Evolutionary conservation across 176 grass and related monocot species (phyloP).

Genomic region (Themeda triandra): DNA sequence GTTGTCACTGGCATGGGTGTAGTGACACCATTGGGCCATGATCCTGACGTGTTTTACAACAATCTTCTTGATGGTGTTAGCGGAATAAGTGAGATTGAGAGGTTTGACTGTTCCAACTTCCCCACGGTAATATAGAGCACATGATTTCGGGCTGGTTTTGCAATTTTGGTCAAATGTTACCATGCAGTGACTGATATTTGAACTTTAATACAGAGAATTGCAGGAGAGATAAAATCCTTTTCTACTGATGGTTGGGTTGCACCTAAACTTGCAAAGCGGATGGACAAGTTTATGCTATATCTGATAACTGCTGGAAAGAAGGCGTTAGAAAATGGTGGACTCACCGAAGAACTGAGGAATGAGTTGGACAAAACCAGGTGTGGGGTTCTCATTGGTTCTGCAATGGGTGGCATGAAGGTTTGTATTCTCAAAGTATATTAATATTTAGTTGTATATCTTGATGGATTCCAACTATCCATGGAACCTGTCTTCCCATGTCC

Average conservation of each 20-base stretch:
- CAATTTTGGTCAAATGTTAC: conserved; percentile 13
- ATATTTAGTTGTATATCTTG: conserved; percentile 16
- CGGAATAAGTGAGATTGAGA: conserved; percentile 90
- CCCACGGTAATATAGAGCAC: conserved; percentile 61
- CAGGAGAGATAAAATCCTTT: conserved; percentile 96
- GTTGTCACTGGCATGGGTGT: conserved; percentile 97
- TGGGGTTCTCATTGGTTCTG: conserved; percentile 96
- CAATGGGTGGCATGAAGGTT: conserved; percentile 99
- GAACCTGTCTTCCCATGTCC: conserved; percentile 7
- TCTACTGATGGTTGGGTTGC: conserved; percentile 82
- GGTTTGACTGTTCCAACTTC: conserved; percentile 89
- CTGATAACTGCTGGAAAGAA: conserved; percentile 95
- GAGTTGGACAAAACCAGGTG: conserved; percentile 90
- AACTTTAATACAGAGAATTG: conserved; percentile 77
- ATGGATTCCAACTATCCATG: neutral
- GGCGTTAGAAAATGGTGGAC: conserved; percentile 80
- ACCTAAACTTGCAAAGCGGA: conserved; percentile 85
- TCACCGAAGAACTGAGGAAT: conserved; percentile 83
- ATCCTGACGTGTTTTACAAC: conserved; percentile 89
- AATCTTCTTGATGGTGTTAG: conserved; percentile 86
- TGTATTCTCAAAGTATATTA: neutral
- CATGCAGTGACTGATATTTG: conserved; percentile 9
- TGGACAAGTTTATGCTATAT: conserved; percentile 99
- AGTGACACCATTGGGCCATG: conserved; percentile 95
- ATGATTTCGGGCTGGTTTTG: conserved; percentile 2